These are phyloP conservation scores for Penicillium hordei DNA, from an alignment of 2,329 filamentous ascomycete genomes.

Conservation along the genomic window DNA sequence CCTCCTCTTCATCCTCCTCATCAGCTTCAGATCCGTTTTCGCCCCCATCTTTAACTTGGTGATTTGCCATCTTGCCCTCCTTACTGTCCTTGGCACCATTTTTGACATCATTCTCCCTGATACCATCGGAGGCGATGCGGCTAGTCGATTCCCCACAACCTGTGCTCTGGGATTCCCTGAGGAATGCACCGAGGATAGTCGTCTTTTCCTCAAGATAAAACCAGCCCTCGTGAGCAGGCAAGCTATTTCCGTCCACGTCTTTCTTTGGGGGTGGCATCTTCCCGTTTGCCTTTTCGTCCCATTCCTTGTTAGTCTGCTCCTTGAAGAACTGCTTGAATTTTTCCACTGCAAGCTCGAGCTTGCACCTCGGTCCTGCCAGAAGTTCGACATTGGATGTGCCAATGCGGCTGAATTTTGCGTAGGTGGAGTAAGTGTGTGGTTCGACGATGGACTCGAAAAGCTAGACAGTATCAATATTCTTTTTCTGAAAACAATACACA, in stretches of 20 bases:
- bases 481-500: not conserved
- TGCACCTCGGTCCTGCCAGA: conserved; percentile 35
- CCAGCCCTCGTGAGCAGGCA: conserved; percentile 34
- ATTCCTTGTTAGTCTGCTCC: conserved; percentile 57
- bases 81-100: no score
- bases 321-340: conserved; percentile 60
- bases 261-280: conserved; percentile 21
- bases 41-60: not conserved
- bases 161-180: conserved; percentile 12
- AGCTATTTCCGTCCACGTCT: conserved; percentile 23
- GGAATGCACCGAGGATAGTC: conserved; percentile 25
- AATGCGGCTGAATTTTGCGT: conserved; percentile 48
- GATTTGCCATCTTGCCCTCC: not conserved
- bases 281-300: conserved; percentile 50
- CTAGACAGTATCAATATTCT: conserved; percentile 42
- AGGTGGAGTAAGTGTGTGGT: conserved; percentile 62
- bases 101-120: not conserved
- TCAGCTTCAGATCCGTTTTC: not conserved
- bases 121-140: not conserved
- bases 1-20: not conserved
- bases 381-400: conserved; percentile 34
- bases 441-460: conserved; percentile 65
- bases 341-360: conserved; percentile 44
- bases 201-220: conserved; percentile 28
- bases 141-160: not conserved